Base-by-base conservation (phyloP, 2,329 filamentous ascomycete species). In the Arthrobotrys conoides region DNA sequence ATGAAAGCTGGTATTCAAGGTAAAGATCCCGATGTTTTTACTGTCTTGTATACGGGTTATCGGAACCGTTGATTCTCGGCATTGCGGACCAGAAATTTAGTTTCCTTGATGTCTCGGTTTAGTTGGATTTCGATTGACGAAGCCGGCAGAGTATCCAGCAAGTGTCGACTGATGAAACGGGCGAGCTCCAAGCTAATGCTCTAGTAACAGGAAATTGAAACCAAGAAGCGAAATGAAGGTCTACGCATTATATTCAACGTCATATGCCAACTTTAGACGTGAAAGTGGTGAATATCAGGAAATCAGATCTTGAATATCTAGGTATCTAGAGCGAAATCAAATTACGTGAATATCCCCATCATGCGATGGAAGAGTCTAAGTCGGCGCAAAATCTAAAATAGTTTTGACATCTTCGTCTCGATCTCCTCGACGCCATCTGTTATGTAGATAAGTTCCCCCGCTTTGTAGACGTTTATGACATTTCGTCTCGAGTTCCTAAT, bases 401-500 rank as follows among this genome's bases (percentile, higher is more conserved):
- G 33, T 12, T 36, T 36, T 36, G 12, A 41, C 38, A 41, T 41
- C 10, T 59, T 61, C 57, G 57, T 61, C 57, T 61, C 57, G 57
- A 61, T 3, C 3, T 24, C 27, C 12, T 59, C 6, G n/a, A 20
- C 14, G 20, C 20, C 14, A 20, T 20, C 33, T 61, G 20, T 27
- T 18, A 33, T 30, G 53, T 59, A 10, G 16, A 18, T 20, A 38
- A 6, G 14, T 3, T 38, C 20, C 36, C 57, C 36, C 57, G 33
- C 57, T 18, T 44, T 24, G 57, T 61, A 44, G 57, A 61, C 20
- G 22, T 44, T 44, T 5, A 20, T 20, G n/a, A 59, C 10, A 41
- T 14, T n/a, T 61, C 57, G 57, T 61, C 57, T 61, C 57, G 57
- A 61, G 5, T 36, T n/a, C 57, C 36, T 18, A 33, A 18, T 55